These are phyloP conservation scores for Amphicarpaea edgeworthii DNA, from an alignment of 306 rosid genomes.

Conservation along the genomic window DNA sequence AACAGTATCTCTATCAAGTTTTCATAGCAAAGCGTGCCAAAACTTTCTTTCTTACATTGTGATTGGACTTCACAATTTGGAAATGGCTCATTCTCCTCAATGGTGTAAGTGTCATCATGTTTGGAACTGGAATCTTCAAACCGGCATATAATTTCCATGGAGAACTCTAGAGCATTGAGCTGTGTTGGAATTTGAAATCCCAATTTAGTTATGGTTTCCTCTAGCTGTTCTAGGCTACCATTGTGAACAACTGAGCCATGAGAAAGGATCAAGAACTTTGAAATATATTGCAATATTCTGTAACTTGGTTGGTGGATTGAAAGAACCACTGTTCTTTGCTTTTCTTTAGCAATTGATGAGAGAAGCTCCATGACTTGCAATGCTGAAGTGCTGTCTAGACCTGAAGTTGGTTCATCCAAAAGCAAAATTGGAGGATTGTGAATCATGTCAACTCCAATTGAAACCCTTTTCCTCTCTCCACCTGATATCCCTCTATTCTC, in stretches of 20 bases:
- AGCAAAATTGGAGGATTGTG: conserved; percentile 78
- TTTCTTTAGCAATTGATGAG: conserved; percentile 66
- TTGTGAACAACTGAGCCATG: conserved; percentile 73
- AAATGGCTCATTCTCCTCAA: conserved; percentile 41
- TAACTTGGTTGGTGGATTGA: conserved; percentile 96
- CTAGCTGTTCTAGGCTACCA: conserved; percentile 74
- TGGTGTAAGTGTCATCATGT: not conserved
- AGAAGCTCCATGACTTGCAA: conserved; percentile 76
- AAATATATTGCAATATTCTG: conserved; percentile 75
- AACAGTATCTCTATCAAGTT: conserved; percentile 68
- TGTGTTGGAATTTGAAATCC: conserved; percentile 75
- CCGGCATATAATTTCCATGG: conserved; percentile 75
- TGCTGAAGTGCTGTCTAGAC: conserved; percentile 73
- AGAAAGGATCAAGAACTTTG: conserved; percentile 79
- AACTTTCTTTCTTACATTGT: conserved; percentile 18
- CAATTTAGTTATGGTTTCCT: conserved; percentile 56
- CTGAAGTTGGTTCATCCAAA: conserved; percentile 90
- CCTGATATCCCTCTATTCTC: conserved; percentile 89
- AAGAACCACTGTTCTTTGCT: conserved; percentile 69
- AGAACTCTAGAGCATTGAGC: conserved; percentile 77
- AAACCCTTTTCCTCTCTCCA: conserved; percentile 88
- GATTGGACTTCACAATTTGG: conserved; percentile 37
- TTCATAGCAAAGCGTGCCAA: conserved; percentile 24
- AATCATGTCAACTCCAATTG: conserved; percentile 89
- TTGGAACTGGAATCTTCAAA: conserved; percentile 61